Conservation (phyloP, 306 rosid genomes). For the Vigna trinervia region DNA sequence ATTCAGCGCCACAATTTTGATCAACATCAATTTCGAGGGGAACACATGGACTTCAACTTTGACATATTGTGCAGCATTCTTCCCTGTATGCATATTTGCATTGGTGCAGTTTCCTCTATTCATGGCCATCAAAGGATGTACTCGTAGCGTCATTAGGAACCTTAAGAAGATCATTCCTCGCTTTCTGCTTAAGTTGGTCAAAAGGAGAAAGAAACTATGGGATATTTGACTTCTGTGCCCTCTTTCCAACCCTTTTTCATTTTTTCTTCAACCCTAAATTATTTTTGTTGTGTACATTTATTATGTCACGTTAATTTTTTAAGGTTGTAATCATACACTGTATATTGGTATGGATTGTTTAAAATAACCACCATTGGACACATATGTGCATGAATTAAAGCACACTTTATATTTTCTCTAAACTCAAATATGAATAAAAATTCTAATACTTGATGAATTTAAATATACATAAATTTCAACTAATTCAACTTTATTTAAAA, state of each 20-base stretch:
- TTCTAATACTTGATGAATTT: no score
- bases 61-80: slow-evolving; percentile 43
- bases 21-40: slow-evolving; percentile 40
- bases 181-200: slow-evolving; percentile 34
- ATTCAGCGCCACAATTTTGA: slow-evolving; percentile 48
- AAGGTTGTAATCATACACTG: not conserved
- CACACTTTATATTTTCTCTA: not conserved
- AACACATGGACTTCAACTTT: slow-evolving; percentile 44
- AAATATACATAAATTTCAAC: no score
- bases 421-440: no score
- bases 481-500: no score
- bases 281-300: slow-evolving; percentile 8
- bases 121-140: slow-evolving; percentile 39
- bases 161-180: slow-evolving; percentile 47
- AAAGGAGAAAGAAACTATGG: slow-evolving; percentile 11
- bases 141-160: not conserved
- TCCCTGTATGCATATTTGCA: slow-evolving; percentile 50
- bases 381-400: slow-evolving; percentile 10
- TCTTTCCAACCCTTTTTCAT: no score
- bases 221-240: slow-evolving; percentile 1
- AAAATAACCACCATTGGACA: not conserved
- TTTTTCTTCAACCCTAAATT: not conserved
- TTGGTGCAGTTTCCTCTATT: slow-evolving; percentile 46
- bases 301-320: not conserved
- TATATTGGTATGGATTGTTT: not conserved